Conservation (phyloP, 495 filamentous ascomycete genomes). For the Trichoderma parareesei region DNA sequence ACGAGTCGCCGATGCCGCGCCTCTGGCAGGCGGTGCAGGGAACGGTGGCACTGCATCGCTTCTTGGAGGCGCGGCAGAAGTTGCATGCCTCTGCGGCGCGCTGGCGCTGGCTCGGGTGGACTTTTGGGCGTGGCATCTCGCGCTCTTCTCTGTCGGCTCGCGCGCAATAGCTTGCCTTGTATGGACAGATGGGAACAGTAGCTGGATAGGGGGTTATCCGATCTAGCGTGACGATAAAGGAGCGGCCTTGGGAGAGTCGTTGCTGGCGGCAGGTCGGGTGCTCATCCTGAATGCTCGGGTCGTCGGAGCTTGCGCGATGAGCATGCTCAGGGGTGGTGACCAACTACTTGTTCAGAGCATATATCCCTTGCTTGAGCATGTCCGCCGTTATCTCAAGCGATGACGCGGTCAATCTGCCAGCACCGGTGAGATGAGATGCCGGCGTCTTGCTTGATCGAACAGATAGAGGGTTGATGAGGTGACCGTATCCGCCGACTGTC, state of each 20-base stretch:
- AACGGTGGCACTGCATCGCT: constrained; percentile 12
- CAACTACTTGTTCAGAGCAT: background rate
- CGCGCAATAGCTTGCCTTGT: too few relatives aligned
- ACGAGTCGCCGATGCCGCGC: constrained; percentile 12
- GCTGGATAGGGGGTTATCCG: background rate
- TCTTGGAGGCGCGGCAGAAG: constrained; percentile 12
- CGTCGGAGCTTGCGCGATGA: background rate
- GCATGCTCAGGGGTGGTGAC: background rate
- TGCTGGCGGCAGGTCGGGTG: too few relatives aligned
- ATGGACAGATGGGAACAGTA: background rate
- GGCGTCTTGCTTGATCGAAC: background rate
- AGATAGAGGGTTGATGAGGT: background rate
- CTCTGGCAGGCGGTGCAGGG: constrained; percentile 13
- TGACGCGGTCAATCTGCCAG: background rate
- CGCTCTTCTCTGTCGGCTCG: too few relatives aligned
- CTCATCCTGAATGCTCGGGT: background rate
- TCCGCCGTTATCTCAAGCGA: background rate
- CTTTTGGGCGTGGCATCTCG: constrained; percentile 13
- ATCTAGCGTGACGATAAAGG: background rate
- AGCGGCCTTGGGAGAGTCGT: background rate
- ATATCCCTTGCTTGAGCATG: background rate
- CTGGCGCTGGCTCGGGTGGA: constrained; percentile 12
- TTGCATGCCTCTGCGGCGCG: constrained; percentile 14
- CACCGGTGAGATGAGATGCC: background rate
- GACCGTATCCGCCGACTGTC: background rate